A percentile compares a stretch with the other conserved stretches of the same genome.
Conservation (phyloP, 2,329 filamentous ascomycete species). For the Allantophomopsis cytisporea region DNA sequence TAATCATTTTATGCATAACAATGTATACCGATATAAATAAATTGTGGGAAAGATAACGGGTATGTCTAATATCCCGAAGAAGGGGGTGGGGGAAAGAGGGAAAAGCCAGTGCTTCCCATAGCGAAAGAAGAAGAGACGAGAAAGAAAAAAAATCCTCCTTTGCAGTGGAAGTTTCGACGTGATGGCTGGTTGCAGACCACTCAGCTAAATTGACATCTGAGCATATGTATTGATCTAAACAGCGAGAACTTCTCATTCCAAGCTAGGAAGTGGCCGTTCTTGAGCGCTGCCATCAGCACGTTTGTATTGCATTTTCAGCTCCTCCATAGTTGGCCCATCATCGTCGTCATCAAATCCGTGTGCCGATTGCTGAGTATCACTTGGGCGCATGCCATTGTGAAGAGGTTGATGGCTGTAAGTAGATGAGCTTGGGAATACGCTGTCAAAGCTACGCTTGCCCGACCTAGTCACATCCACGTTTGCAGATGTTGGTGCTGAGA, state of each 20-base stretch:
- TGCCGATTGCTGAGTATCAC: conserved; percentile 11
- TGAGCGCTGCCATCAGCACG: conserved; percentile 20
- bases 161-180: too few species aligned
- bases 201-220: too few species aligned
- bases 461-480: conserved; percentile 7
- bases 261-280: conserved; percentile 21
- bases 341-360: conserved; percentile 9
- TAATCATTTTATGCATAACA: too few species aligned
- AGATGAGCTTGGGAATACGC: conserved; percentile 11
- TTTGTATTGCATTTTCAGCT: conserved; percentile 13
- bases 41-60: too few species aligned
- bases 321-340: conserved; percentile 2
- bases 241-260: conserved; percentile 6
- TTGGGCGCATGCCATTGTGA: conserved; percentile 27
- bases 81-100: too few species aligned
- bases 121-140: too few species aligned
- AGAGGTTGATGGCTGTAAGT: conserved; percentile 18
- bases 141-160: too few species aligned
- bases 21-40: too few species aligned
- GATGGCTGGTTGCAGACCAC: too few species aligned
- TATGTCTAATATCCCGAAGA: too few species aligned
- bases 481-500: conserved; percentile 4
- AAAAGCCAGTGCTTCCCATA: too few species aligned
- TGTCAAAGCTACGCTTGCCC: conserved; percentile 13
- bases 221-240: too few species aligned